A percentile compares a stretch with the other conserved stretches of the same genome.
Conservation (phyloP, 2,329 filamentous ascomycete species). For the Aspergillus melleus region DNA sequence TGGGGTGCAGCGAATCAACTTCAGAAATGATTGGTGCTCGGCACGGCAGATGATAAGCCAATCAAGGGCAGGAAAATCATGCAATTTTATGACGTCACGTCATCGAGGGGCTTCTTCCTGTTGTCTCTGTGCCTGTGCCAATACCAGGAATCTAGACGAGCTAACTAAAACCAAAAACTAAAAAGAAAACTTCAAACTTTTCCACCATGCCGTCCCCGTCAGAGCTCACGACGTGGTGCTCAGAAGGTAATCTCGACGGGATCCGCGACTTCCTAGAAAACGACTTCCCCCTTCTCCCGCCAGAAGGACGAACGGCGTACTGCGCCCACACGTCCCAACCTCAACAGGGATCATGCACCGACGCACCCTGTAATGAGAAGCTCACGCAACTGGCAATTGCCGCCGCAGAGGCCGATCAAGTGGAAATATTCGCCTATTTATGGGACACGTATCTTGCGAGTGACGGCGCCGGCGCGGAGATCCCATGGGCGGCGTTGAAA, state of each 20-base stretch:
- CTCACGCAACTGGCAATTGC: background rate
- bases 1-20: background rate
- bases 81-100: background rate
- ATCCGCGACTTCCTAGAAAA: background rate
- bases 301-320: background rate
- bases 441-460: background rate
- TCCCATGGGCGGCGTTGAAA: background rate
- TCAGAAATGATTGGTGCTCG: background rate
- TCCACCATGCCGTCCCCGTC: background rate
- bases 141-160: background rate
- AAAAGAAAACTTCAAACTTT: background rate
- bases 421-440: background rate
- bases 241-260: background rate
- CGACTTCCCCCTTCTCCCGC: background rate
- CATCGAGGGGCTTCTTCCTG: too few relatives aligned
- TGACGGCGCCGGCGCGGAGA: background rate
- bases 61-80: background rate
- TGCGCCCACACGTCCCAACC: background rate
- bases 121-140: background rate
- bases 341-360: background rate
- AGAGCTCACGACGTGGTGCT: background rate
- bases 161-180: background rate
- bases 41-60: background rate
- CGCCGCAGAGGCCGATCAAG: background rate
- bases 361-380: background rate